Evolutionary conservation across 2,329 filamentous ascomycete genomes (phyloP).

Genomic region (Coniochaeta hoffmannii): DNA sequence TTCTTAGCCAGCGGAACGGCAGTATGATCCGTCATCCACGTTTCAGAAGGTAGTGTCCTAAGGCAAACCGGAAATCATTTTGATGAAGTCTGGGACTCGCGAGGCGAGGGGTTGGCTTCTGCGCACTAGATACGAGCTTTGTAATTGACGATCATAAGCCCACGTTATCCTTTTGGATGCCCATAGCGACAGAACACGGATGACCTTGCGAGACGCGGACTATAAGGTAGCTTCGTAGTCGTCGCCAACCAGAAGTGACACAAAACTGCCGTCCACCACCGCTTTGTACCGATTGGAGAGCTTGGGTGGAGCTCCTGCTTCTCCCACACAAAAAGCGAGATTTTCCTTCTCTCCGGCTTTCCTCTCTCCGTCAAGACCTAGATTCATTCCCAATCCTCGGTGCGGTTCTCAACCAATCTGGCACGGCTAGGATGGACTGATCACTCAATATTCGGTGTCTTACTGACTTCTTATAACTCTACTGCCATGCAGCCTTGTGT

Average conservation of each 20-base stretch:
- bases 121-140: constrained; percentile 3
- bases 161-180: too few species aligned
- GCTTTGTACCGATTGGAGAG: background rate
- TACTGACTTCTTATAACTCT: background rate
- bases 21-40: background rate
- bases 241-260: background rate
- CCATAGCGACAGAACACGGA: too few species aligned
- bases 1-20: background rate
- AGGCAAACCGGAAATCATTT: background rate
- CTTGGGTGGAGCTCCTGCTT: background rate
- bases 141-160: constrained; percentile 3
- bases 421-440: background rate
- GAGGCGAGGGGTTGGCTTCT: background rate
- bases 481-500: constrained; percentile 5
- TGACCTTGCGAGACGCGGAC: too few species aligned
- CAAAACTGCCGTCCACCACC: background rate
- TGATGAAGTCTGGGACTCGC: background rate
- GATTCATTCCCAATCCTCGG: background rate
- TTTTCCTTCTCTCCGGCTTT: background rate
- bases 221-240: too few species aligned
- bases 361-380: background rate
- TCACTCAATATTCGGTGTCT: background rate
- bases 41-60: background rate
- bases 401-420: background rate
- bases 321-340: background rate